Evolutionary conservation across 2,329 filamentous ascomycete genomes (phyloP).

Genomic region (Stagonosporopsis rhizophila): DNA sequence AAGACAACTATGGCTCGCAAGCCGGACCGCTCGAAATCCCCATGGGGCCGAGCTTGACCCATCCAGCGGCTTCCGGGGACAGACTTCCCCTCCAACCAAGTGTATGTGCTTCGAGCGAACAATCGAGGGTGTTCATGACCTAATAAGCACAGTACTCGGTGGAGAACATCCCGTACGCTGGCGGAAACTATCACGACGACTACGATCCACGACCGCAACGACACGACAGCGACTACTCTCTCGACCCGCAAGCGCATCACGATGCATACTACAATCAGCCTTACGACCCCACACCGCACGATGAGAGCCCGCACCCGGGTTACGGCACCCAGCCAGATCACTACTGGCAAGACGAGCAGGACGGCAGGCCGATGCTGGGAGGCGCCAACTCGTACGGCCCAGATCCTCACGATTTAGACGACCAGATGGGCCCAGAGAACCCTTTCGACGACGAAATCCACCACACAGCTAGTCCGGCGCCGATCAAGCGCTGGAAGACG

Average conservation of each 20-base stretch:
- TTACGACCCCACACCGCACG: slow-evolving; percentile 73
- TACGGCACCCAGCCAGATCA: slow-evolving; percentile 59
- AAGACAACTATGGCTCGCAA: slow-evolving; percentile 72
- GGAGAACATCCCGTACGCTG: slow-evolving; percentile 71
- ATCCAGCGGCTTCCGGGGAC: slow-evolving; percentile 69
- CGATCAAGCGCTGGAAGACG: slow-evolving; percentile 92
- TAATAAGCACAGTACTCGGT: slow-evolving; percentile 68
- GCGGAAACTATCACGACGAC: slow-evolving; percentile 65
- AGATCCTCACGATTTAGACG: slow-evolving; percentile 59
- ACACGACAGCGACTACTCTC: slow-evolving; percentile 69
- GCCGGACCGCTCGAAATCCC: slow-evolving; percentile 71
- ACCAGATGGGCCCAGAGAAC: slow-evolving; percentile 47
- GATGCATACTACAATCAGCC: slow-evolving; percentile 86
- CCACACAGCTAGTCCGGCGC: slow-evolving; percentile 62
- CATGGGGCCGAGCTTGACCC: slow-evolving; percentile 62
- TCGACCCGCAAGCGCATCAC: slow-evolving; percentile 85
- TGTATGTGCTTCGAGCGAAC: slow-evolving; percentile 59
- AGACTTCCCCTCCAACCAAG: slow-evolving; percentile 83
- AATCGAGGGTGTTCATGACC: neutral
- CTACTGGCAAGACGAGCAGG: slow-evolving; percentile 73
- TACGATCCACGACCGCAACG: slow-evolving; percentile 58
- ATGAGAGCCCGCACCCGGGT: slow-evolving; percentile 61
- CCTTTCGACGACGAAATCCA: slow-evolving; percentile 52
- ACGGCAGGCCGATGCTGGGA: slow-evolving; percentile 77
- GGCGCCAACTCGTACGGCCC: slow-evolving; percentile 68